Evolutionary conservation across 306 rosid genomes (phyloP).

Genomic region (Medicago ruthenica): DNA sequence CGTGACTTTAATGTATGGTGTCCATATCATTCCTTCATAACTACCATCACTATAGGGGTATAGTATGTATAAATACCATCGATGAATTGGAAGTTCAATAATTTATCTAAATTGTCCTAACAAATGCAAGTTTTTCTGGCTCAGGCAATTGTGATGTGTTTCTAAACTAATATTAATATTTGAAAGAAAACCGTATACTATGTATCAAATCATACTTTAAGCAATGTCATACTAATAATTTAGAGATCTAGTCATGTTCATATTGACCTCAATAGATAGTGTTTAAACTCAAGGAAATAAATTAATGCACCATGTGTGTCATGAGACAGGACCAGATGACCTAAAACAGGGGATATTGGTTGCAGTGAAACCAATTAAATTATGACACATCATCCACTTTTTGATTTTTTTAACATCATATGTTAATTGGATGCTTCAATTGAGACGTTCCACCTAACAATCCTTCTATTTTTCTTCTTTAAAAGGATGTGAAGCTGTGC

Average conservation of each 20-base stretch:
- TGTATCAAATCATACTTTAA: neutral
- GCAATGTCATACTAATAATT: constrained; percentile 1
- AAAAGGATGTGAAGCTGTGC: constrained; percentile 23
- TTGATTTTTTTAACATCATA: constrained; percentile 1
- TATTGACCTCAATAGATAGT: constrained; percentile 26
- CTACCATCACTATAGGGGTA: no score
- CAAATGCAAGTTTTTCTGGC: neutral
- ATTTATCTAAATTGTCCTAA: neutral
- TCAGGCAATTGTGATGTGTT: neutral
- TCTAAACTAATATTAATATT: neutral
- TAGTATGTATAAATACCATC: no score
- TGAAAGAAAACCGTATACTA: no score
- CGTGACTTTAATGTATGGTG: no score
- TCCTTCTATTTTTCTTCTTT: neutral
- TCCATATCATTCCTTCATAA: no score
- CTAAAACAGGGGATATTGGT: neutral
- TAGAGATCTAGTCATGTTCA: constrained; percentile 9
- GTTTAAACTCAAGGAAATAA: constrained; percentile 12
- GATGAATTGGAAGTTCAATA: no score
- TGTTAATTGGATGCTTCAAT: constrained; percentile 8
- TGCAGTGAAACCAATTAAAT: constrained; percentile 20
- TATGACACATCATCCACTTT: constrained; percentile 1
- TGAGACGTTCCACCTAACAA: neutral
- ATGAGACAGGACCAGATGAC: constrained; percentile 31
- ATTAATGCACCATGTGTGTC: constrained; percentile 38